These are phyloP conservation scores for Paecilomyces dactylethromorphus DNA, from an alignment of 2,329 filamentous ascomycete species.

Conservation along the genomic window DNA sequence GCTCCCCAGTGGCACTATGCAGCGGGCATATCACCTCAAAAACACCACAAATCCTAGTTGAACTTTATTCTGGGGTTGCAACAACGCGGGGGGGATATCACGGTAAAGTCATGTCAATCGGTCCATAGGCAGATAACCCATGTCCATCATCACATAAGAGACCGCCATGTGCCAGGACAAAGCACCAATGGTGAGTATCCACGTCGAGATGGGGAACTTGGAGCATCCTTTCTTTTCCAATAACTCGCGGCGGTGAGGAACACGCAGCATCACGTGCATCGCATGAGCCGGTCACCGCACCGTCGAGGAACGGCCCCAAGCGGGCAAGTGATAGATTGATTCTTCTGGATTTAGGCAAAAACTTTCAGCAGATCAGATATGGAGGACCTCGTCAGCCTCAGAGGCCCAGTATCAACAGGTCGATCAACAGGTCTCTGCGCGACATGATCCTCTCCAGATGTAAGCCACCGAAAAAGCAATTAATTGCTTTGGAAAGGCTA, in stretches of 20 bases:
- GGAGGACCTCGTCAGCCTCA: too few relatives aligned
- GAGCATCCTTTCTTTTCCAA: not conserved
- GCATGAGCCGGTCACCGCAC: not conserved
- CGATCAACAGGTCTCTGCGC: too few relatives aligned
- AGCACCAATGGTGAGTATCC: not conserved
- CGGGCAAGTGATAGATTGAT: too few relatives aligned
- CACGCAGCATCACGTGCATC: not conserved
- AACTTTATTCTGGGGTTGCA: not conserved
- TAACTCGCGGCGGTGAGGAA: not conserved
- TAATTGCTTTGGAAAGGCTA: not conserved
- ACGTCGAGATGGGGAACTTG: not conserved
- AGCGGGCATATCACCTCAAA: not conserved
- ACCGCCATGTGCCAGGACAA: not conserved
- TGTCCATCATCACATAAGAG: not conserved
- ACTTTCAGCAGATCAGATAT: not conserved
- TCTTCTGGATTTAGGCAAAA: too few relatives aligned
- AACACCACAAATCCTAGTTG: not conserved
- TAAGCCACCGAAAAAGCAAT: too few relatives aligned
- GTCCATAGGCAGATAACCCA: not conserved
- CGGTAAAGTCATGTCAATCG: not conserved
- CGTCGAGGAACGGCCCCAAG: not conserved
- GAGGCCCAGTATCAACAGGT: too few relatives aligned
- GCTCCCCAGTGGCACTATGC: not conserved
- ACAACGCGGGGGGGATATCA: not conserved
- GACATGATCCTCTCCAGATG: too few relatives aligned